Base-by-base conservation (phyloP, 768 basidiomycete genomes). In the Calocera viscosa region DNA sequence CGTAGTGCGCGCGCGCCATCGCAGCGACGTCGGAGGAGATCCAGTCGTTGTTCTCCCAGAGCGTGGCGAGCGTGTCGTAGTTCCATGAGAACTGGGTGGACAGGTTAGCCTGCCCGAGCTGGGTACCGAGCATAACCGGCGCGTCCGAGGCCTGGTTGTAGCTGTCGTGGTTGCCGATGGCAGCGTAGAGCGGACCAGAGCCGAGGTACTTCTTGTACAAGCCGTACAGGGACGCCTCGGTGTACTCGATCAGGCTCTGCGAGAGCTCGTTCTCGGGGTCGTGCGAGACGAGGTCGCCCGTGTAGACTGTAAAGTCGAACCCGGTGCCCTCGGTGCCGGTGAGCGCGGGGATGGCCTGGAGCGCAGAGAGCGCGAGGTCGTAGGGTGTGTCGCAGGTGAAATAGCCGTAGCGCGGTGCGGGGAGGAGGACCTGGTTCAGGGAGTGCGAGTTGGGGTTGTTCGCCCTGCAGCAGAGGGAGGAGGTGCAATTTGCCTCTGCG, bases 81-180 rank as follows among this genome's bases (percentile, higher is more conserved):
- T 90, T 83, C 89, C 88, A 60, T 10, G 53, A 60, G 53, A 60
- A 60, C 53, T 60, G 40, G 64, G 35, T 64, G 64, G 24, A 26
- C 2, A 64, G 30, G 64, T 39, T 64, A 8, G 34, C 64, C 22
- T 60, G 69, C 53, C 69, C 69, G 64, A 69, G 67, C 63, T 71
- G 67, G n/a, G 53, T 68, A n/a, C 47, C 66, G 34, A 71, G 63
- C 17, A 60, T 43, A 19, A 65, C 7, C 24, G 70, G 70, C 30
- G 70, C 70, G 49, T 71, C 70, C 32, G 65, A 67, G 10, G 70
- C 70, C 84, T 84, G 80, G 70, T 85, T 84, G 73, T 85, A 88
- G 43, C 80, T 85, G 72, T 91, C 89, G 71, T 91, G 89, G 73
- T 91, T 91, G 10, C 89, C 89, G 10, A 90, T 77, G 0, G 86